A percentile compares a stretch with the other conserved stretches of the same genome.
Conservation (phyloP, 768 basidiomycete genomes). For the Naematelia aurantialba region DNA sequence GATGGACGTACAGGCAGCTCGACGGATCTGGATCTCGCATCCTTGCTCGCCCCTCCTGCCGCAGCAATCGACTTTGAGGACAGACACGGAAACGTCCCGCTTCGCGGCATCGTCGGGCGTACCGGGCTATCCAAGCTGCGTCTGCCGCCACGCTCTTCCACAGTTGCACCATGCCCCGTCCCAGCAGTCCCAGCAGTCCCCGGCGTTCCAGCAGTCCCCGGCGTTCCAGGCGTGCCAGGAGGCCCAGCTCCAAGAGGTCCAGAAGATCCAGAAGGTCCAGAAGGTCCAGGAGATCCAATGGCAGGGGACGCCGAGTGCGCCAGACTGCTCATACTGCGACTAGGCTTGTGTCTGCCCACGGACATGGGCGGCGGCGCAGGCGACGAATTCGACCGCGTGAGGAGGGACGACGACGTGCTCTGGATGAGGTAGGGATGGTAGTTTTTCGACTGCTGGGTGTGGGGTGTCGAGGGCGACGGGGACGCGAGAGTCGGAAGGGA, state of each 20-base stretch:
- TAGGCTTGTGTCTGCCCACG: conserved; percentile 22
- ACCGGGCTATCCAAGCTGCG: conserved; percentile 26
- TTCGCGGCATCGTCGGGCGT: conserved; percentile 23
- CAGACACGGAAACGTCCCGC: conserved; percentile 27
- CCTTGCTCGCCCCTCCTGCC: conserved; percentile 8
- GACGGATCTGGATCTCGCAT: too few relatives aligned
- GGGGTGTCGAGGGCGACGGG: conserved; percentile 12
- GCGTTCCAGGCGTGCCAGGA: too few relatives aligned
- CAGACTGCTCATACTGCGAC: conserved; percentile 27
- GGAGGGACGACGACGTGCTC: conserved; percentile 34
- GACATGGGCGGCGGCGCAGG: conserved; percentile 30
- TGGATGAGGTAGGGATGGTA: conserved; percentile 46
- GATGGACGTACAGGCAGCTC: conserved; percentile 33
- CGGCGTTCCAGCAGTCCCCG: too few relatives aligned
- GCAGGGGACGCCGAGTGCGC: conserved; percentile 3
- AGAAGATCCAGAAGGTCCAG: too few relatives aligned
- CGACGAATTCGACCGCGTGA: conserved; percentile 40
- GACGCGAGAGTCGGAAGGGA: conserved; percentile 10
- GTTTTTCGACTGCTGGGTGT: conserved; percentile 21
- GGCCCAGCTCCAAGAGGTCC: too few relatives aligned
- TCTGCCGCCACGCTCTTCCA: not conserved
- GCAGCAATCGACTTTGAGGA: conserved; percentile 5
- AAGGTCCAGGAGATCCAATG: not conserved
- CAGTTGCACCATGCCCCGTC: not conserved
- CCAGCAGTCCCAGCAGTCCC: too few relatives aligned